These are phyloP conservation scores for Thielaviopsis ethacetica DNA, from an alignment of 2,329 filamentous ascomycete genomes.

Conservation along the genomic window DNA sequence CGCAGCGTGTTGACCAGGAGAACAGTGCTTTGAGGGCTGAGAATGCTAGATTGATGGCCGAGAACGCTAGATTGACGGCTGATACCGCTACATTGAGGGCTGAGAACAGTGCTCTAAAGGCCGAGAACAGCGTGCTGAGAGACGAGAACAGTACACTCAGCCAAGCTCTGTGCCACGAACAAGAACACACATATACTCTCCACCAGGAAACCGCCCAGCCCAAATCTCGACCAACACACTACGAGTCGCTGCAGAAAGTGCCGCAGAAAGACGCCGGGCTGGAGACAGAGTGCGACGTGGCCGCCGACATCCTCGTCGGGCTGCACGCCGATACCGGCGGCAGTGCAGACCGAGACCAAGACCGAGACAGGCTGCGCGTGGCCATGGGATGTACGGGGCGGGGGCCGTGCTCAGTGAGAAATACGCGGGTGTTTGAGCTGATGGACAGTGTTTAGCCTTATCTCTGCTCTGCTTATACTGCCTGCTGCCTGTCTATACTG, in stretches of 20 bases:
- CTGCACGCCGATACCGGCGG: neutral
- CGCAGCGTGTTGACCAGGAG: neutral
- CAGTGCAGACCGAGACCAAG: too few relatives aligned
- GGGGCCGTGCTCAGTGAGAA: constrained; percentile 3
- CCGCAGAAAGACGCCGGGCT: neutral
- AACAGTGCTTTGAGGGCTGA: neutral
- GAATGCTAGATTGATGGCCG: too few relatives aligned
- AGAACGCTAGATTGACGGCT: too few relatives aligned
- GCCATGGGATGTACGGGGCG: constrained; percentile 2
- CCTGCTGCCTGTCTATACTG: too few relatives aligned
- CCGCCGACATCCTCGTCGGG: constrained; percentile 1
- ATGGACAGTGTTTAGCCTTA: neutral
- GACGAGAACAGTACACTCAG: too few relatives aligned
- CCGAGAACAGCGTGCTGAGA: too few relatives aligned
- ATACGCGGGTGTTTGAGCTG: constrained; percentile 5
- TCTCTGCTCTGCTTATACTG: neutral
- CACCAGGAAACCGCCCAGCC: too few relatives aligned
- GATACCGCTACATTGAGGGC: too few relatives aligned
- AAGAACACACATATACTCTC: neutral
- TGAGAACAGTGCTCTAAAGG: too few relatives aligned
- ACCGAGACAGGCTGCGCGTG: neutral
- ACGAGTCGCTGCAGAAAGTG: neutral
- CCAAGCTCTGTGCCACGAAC: neutral
- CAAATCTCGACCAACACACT: neutral
- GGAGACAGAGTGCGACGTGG: constrained; percentile 6